phyloP scores from a whole-genome alignment of 805 yeast genomes.

The Candida ipomoeae region DNA sequence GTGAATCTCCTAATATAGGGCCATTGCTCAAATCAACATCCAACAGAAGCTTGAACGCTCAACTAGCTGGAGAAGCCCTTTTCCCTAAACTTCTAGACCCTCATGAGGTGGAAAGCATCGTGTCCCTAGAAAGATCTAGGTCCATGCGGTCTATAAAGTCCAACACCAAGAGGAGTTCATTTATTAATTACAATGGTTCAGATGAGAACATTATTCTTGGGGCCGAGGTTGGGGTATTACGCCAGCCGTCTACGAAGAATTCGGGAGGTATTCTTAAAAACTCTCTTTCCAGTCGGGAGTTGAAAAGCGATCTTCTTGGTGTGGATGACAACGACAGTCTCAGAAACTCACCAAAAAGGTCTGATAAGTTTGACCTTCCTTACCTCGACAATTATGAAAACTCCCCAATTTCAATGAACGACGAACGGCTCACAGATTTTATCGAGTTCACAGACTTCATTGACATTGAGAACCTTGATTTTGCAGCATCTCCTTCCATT shows the following conservation, averaged over 20 bases:
- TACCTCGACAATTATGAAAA: not conserved
- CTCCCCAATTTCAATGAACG: slow-evolving; percentile 4
- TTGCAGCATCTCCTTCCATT: slow-evolving; percentile 12
- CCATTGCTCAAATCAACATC: not conserved
- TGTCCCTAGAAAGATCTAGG: slow-evolving; percentile 62
- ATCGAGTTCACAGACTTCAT: slow-evolving; percentile 40
- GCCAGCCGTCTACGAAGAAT: slow-evolving; percentile 22
- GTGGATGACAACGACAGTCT: slow-evolving; percentile 9
- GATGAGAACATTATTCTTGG: slow-evolving; percentile 38
- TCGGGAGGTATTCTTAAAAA: slow-evolving; percentile 40
- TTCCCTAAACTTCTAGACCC: slow-evolving; percentile 68
- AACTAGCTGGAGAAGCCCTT: slow-evolving; percentile 46
- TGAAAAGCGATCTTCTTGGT: slow-evolving; percentile 13
- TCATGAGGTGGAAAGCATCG: slow-evolving; percentile 71
- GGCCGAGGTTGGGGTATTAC: slow-evolving; percentile 16
- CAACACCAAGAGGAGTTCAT: slow-evolving; percentile 32
- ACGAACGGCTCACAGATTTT: slow-evolving; percentile 25
- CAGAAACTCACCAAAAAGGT: not conserved
- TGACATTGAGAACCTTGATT: slow-evolving; percentile 36
- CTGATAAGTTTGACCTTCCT: not conserved
- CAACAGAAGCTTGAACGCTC: slow-evolving; percentile 16
- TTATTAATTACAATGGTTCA: slow-evolving; percentile 37
- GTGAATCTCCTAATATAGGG: not conserved
- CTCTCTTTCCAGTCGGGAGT: slow-evolving; percentile 22
- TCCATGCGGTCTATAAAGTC: slow-evolving; percentile 52